phyloP scores from a whole-genome alignment of 1,139 yeast genomes.

The Yamadazyma atlantica region DNA sequence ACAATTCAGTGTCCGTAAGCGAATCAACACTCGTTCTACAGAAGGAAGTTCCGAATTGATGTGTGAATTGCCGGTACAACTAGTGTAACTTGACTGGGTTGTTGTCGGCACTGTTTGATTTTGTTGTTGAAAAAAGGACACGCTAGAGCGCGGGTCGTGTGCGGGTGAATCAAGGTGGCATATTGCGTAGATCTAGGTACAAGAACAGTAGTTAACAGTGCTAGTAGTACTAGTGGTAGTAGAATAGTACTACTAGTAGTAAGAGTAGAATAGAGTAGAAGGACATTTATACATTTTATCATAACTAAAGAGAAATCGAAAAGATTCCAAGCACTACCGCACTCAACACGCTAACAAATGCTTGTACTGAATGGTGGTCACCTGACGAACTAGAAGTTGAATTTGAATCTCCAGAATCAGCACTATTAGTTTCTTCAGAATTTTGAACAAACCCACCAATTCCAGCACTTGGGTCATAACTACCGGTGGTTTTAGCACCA shows the following conservation, averaged over 20 bases:
- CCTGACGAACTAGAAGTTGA: slow-evolving; percentile 2
- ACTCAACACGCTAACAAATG: not conserved
- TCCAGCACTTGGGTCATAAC: slow-evolving; percentile 21
- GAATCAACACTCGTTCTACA: slow-evolving; percentile 6
- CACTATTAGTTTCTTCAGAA: slow-evolving; percentile 15
- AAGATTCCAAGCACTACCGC: slow-evolving; percentile 1
- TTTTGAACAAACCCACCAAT: slow-evolving; percentile 41
- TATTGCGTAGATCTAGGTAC: too few relatives aligned
- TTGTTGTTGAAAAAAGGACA: not conserved
- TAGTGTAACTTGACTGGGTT: not conserved
- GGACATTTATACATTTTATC: not conserved
- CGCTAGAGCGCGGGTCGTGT: slow-evolving; percentile 1
- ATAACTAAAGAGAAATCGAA: slow-evolving; percentile 1
- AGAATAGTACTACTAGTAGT: too few relatives aligned
- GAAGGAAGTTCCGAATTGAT: not conserved
- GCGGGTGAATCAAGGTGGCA: not conserved
- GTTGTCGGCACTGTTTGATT: not conserved
- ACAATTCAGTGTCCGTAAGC: too few relatives aligned
- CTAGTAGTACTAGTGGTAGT: too few relatives aligned
- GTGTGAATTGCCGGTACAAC: not conserved
- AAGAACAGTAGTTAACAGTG: too few relatives aligned
- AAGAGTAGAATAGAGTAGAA: too few relatives aligned
- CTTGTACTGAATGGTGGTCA: not conserved
- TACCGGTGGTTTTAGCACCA: slow-evolving; percentile 16
- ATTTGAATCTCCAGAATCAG: not conserved